phyloP scores from a whole-genome alignment of 2,329 filamentous ascomycete species.

The Gyromitra esculenta region DNA sequence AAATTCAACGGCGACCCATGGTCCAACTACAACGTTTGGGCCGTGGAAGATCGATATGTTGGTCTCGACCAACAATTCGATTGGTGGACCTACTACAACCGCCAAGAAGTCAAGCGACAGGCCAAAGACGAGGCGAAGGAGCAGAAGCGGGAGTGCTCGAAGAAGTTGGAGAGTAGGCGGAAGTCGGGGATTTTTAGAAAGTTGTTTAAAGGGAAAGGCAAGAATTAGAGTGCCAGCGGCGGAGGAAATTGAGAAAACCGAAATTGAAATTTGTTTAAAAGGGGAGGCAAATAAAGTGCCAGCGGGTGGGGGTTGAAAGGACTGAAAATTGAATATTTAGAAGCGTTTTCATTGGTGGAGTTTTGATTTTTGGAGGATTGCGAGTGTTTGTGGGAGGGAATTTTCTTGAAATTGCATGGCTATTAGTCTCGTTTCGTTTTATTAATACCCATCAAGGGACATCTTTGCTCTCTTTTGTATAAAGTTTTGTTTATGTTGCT shows the following conservation, averaged over 20 bases:
- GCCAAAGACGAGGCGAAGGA: not conserved
- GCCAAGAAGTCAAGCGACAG: not conserved
- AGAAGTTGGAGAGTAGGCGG: not conserved
- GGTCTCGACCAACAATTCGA: slow-evolving; percentile 4
- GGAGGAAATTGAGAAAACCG: not conserved
- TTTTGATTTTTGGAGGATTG: no score
- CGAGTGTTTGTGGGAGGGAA: no score
- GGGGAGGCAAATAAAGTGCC: no score
- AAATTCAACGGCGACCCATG: slow-evolving; percentile 8
- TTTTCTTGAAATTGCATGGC: no score
- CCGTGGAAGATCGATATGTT: not conserved
- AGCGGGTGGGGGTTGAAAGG: no score
- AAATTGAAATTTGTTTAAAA: not conserved
- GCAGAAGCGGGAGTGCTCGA: not conserved
- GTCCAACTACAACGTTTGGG: not conserved
- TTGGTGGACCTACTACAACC: not conserved
- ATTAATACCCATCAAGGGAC: not conserved
- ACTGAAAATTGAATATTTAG: no score
- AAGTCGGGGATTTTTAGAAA: not conserved
- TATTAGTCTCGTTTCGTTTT: not conserved
- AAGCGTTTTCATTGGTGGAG: no score
- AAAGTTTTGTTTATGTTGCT: not conserved
- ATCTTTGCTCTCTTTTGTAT: not conserved
- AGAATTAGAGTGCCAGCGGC: not conserved
- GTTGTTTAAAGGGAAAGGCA: not conserved